These are phyloP conservation scores for Pleurotus tuoliensis DNA, from an alignment of 768 basidiomycete species.

Conservation along the genomic window DNA sequence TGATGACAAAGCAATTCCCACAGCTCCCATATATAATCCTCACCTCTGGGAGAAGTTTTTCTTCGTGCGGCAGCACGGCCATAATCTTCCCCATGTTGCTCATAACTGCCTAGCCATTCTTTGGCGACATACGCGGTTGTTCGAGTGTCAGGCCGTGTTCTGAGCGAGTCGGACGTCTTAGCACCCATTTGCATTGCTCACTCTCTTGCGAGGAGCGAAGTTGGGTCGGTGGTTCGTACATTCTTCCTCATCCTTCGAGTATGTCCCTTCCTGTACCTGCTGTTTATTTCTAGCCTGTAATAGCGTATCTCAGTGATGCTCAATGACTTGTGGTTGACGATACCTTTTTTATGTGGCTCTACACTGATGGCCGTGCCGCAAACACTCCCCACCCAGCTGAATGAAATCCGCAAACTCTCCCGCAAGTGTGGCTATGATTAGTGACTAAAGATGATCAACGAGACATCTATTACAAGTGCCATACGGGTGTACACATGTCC, in stretches of 20 bases:
- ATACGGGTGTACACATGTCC: too few relatives aligned
- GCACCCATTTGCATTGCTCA: conserved; percentile 64
- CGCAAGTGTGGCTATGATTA: too few relatives aligned
- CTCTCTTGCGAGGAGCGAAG: conserved; percentile 36
- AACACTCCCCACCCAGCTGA: too few relatives aligned
- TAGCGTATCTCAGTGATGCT: too few relatives aligned
- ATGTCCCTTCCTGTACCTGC: too few relatives aligned
- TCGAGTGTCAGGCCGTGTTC: conserved; percentile 88
- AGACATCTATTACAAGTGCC: too few relatives aligned
- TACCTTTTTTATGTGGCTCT: too few relatives aligned
- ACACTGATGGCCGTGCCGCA: too few relatives aligned
- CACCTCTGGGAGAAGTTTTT: conserved; percentile 14
- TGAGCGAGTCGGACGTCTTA: conserved; percentile 76
- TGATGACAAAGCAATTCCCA: background rate
- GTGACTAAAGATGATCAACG: too few relatives aligned
- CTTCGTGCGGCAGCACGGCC: conserved; percentile 83
- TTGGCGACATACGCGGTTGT: conserved; percentile 57
- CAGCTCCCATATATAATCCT: background rate
- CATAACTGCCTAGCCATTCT: conserved; percentile 54
- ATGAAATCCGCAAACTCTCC: too few relatives aligned
- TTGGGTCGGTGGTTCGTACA: conserved; percentile 80
- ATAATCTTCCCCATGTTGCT: conserved; percentile 85
- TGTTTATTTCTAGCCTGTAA: too few relatives aligned
- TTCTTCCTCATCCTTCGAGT: conserved; percentile 7
- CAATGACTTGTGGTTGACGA: too few relatives aligned